phyloP scores from a whole-genome alignment of 148 eudicot genomes.

The Polygonum aviculare region DNA sequence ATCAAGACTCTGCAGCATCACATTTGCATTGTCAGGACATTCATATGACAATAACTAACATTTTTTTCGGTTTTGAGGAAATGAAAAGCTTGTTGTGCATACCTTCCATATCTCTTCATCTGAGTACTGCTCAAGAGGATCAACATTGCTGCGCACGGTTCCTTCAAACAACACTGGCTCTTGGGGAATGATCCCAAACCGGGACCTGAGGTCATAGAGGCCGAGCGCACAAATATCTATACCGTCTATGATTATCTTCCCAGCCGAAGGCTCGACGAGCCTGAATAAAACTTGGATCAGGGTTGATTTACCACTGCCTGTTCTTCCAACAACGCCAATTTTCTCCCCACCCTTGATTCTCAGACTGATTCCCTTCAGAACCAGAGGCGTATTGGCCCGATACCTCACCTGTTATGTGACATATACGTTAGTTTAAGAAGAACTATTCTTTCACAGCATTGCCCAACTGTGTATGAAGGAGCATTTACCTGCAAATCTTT shows the following conservation, averaged over 20 bases:
- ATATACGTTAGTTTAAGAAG: not conserved
- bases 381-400: conserved; percentile 76
- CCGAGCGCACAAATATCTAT: conserved; percentile 65
- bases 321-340: conserved; percentile 90
- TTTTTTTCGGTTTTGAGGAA: not conserved
- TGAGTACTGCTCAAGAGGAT: conserved; percentile 64
- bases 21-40: not conserved
- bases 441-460: not conserved
- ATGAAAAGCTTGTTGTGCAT: not conserved
- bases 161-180: conserved; percentile 98
- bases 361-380: conserved; percentile 73
- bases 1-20: conserved; percentile 59
- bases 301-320: conserved; percentile 94
- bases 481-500: conserved; percentile 52
- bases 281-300: conserved; percentile 86
- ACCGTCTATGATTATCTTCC: conserved; percentile 63
- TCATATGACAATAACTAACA: not conserved
- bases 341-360: conserved; percentile 84
- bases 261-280: conserved; percentile 81
- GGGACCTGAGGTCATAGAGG: conserved; percentile 88
- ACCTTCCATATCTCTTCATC: conserved; percentile 99
- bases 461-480: not conserved
- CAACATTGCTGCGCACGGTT: conserved; percentile 88
- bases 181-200: conserved; percentile 96
- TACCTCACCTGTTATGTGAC: conserved; percentile 59